These are phyloP conservation scores for Lepidium africanum DNA, from an alignment of 345 rosid genomes.

Conservation along the genomic window DNA sequence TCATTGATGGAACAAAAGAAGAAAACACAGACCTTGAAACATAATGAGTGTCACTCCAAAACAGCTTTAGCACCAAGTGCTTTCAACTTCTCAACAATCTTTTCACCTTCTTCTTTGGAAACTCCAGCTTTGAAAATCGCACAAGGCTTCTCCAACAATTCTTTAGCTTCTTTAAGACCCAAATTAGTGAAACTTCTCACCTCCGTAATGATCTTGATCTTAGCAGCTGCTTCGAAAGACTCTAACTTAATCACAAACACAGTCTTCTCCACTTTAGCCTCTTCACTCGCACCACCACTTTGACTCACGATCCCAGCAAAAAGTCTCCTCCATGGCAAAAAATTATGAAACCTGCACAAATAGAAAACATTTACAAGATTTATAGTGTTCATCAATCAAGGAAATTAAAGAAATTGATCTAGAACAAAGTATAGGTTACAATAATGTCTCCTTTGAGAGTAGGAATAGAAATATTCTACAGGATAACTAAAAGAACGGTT, in stretches of 20 bases:
- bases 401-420: no score
- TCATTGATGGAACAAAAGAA: neutral
- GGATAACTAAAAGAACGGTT: no score
- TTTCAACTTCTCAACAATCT: conserved; percentile 76
- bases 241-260: conserved; percentile 51
- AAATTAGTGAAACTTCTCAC: conserved; percentile 72
- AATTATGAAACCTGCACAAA: no score
- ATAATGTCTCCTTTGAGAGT: no score
- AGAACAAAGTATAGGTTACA: no score
- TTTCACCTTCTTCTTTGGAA: conserved; percentile 83
- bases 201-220: conserved; percentile 80
- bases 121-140: conserved; percentile 58
- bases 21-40: neutral
- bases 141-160: conserved; percentile 75
- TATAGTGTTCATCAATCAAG: no score
- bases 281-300: conserved; percentile 46
- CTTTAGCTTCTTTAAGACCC: conserved; percentile 94
- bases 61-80: conserved; percentile 75
- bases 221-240: conserved; percentile 57
- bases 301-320: conserved; percentile 36
- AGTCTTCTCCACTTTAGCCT: conserved; percentile 72
- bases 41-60: conserved; percentile 41
- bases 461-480: no score
- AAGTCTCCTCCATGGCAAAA: no score
- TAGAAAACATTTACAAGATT: no score